Percentiles rank a stretch among this genome's conserved stretches.
Conservation (phyloP, 1,139 yeast genomes). For the Arxiozyma bovina region DNA sequence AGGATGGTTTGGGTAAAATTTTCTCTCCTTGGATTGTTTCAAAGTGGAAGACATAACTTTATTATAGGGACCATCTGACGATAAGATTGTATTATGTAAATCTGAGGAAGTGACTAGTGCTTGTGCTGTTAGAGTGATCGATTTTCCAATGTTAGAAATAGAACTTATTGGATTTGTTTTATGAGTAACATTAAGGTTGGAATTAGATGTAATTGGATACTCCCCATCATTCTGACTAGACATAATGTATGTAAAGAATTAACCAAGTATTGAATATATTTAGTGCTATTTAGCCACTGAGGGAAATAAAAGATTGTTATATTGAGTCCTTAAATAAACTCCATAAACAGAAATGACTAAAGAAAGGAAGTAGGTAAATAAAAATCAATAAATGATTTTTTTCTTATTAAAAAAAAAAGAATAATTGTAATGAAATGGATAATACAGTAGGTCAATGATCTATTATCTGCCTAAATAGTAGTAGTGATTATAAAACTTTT, state of each 20-base stretch:
- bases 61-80: conserved; percentile 37
- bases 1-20: neutral
- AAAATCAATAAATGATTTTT: too few relatives aligned
- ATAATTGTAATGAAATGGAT: neutral
- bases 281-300: too few relatives aligned
- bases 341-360: neutral
- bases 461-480: neutral
- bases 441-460: neutral
- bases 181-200: neutral
- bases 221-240: neutral
- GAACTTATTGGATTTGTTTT: neutral
- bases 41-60: conserved; percentile 1
- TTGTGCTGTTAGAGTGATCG: conserved; percentile 40
- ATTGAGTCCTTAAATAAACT: too few relatives aligned
- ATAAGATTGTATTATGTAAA: conserved; percentile 30
- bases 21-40: neutral
- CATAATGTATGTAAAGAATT: neutral
- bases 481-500: neutral
- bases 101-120: conserved; percentile 32
- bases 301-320: too few relatives aligned
- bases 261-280: neutral
- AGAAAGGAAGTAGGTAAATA: neutral
- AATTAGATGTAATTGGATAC: too few relatives aligned
- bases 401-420: too few relatives aligned
- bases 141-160: conserved; percentile 28